phyloP scores from a whole-genome alignment of 192 early-diverging fungal species.

The Mortierella claussenii region DNA sequence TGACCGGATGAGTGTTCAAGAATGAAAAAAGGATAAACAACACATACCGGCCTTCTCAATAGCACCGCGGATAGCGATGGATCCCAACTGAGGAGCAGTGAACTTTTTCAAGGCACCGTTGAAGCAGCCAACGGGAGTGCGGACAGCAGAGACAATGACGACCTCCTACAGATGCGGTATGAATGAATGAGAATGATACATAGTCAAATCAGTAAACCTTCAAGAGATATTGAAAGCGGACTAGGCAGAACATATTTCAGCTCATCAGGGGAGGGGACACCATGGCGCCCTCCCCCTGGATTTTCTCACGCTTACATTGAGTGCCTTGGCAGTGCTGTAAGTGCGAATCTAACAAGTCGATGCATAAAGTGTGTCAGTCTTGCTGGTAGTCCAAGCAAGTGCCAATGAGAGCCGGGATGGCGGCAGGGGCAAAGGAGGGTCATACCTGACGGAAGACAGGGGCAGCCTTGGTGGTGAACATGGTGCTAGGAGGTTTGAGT shows the following conservation, averaged over 20 bases:
- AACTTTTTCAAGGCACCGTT: conserved; percentile 87
- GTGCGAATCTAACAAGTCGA: conserved; percentile 37
- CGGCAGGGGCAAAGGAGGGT: neutral
- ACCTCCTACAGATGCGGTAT: conserved; percentile 57
- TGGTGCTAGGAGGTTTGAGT: conserved; percentile 9
- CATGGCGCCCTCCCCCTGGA: conserved; percentile 9
- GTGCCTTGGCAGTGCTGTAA: conserved; percentile 41
- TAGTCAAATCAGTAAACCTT: neutral
- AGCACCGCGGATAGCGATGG: conserved; percentile 85
- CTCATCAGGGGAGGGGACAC: neutral
- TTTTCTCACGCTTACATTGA: conserved; percentile 54
- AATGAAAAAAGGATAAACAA: neutral
- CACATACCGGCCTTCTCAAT: conserved; percentile 81
- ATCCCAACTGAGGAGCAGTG: conserved; percentile 86
- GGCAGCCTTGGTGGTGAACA: conserved; percentile 48
- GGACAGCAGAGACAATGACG: conserved; percentile 74
- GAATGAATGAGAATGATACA: neutral
- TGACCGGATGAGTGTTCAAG: too few relatives aligned
- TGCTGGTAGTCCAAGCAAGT: neutral
- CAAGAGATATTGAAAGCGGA: neutral
- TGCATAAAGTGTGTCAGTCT: neutral
- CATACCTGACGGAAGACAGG: conserved; percentile 48
- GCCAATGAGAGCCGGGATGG: neutral
- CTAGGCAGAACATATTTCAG: neutral
- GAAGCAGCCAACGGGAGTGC: conserved; percentile 95